Base-by-base conservation (phyloP, 192 early-diverging fungal genomes). In the Spizellomyces sp. region DNA sequence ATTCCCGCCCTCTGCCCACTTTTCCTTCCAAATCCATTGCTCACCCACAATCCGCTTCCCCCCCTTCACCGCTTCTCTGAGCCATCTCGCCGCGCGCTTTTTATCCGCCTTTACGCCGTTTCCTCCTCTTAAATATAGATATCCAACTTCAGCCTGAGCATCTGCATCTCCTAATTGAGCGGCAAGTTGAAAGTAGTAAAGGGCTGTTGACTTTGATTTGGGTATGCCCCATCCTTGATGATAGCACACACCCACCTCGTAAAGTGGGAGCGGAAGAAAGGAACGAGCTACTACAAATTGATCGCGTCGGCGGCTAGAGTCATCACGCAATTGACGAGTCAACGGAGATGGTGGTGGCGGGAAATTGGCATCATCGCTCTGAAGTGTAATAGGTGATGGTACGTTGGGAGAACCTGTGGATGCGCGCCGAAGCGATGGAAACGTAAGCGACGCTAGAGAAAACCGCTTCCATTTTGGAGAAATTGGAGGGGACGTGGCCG, bases 211-310 rank as follows among this genome's bases (percentile, higher is more conserved):
- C 41, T 42, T 6, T 9, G 55, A 67, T 10, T 58, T 65, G 45
- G 77, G 73, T 12, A 78, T 45, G 15, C 77, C 77, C 77, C 77
- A 78, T 15, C 77, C 77, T 21, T 78, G 77, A 8, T 58, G 21
- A 17, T 71, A 76, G 15, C 65, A 75, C 17, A 75, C 64, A 12
- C 61, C 77, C 4, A 78, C 48, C 65, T 78, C 73, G 69, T 69
- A 78, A 6, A 78, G 45, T 14, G 77, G 77, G 0, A 78, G 56
- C 4, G 77, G 77, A n/a, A 70, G 58, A 50, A 70, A 64, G 6
- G 69, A 44, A 22, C 69, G 57, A 22, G 58, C 60, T 9, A 57
- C 12, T 17, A 10, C 42, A 21, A 66, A 22, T n/a, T 45, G 27
- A 5, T 17, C 12, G 5, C 45, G 67, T 12, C 41, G 67, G 64